Evolutionary conservation across 2,329 filamentous ascomycete species (phyloP).

Genomic region (Paracoccidioides brasiliensis): DNA sequence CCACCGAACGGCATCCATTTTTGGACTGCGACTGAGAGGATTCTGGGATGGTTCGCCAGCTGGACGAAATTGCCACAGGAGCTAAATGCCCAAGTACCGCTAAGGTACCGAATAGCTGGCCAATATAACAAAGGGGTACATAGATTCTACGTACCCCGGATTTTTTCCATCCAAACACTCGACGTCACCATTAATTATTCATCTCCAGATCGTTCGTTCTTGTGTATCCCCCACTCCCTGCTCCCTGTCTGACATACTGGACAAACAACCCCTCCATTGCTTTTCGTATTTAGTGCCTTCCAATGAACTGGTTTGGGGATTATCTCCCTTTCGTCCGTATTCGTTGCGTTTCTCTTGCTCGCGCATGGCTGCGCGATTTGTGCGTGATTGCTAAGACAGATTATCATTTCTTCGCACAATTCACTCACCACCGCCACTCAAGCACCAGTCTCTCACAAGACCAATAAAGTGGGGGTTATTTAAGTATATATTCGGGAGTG

Average conservation of each 20-base stretch:
- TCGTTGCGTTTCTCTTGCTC: neutral
- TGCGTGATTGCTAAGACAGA: constrained; percentile 2
- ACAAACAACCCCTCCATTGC: neutral
- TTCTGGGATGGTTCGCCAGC: too few relatives aligned
- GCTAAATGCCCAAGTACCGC: neutral
- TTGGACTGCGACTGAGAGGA: too few relatives aligned
- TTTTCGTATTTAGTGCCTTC: neutral
- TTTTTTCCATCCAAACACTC: neutral
- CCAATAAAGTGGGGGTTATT: neutral
- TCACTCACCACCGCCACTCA: neutral
- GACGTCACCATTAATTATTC: too few relatives aligned
- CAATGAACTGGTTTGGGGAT: neutral
- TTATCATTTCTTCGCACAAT: neutral
- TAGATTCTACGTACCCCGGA: neutral
- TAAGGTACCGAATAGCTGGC: neutral
- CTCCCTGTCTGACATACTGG: neutral
- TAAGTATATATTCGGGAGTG: neutral
- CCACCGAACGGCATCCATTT: too few relatives aligned
- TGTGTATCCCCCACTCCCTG: neutral
- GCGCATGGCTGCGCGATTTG: constrained; percentile 10
- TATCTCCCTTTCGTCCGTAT: neutral
- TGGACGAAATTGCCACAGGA: neutral
- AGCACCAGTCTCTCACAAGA: neutral
- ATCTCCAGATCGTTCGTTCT: neutral
- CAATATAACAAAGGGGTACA: neutral